These are phyloP conservation scores for Paraphoma chrysanthemicola DNA, from an alignment of 2,329 filamentous ascomycete species.

Conservation along the genomic window DNA sequence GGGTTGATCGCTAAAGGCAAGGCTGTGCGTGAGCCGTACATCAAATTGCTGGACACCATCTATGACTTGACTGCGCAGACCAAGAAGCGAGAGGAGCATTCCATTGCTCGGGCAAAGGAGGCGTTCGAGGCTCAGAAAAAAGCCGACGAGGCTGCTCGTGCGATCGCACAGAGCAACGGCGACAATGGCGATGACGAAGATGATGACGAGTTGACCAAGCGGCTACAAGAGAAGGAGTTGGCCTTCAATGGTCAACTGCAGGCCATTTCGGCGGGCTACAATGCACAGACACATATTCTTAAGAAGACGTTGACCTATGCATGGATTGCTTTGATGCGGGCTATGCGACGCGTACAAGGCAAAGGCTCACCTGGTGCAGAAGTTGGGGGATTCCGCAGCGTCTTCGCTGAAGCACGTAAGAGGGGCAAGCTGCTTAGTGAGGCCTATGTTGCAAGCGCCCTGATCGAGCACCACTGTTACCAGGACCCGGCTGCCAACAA, in stretches of 20 bases:
- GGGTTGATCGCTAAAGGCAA: constrained; percentile 69
- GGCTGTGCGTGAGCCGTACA: constrained; percentile 82
- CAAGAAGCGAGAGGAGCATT: constrained; percentile 70
- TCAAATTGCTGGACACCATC: constrained; percentile 82
- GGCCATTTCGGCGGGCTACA: constrained; percentile 69
- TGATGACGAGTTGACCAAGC: constrained; percentile 49
- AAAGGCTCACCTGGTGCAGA: constrained; percentile 67
- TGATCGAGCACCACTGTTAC: constrained; percentile 95
- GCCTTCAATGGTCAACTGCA: constrained; percentile 63
- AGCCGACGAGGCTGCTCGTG: constrained; percentile 49
- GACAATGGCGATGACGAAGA: constrained; percentile 63
- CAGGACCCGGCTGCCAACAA: constrained; percentile 91
- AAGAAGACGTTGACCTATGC: constrained; percentile 88
- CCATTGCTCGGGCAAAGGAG: constrained; percentile 62
- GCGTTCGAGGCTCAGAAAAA: constrained; percentile 56
- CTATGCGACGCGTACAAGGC: constrained; percentile 93
- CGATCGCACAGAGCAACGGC: constrained; percentile 47
- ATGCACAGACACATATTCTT: constrained; percentile 75
- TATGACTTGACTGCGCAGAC: constrained; percentile 82
- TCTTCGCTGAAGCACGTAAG: constrained; percentile 88
- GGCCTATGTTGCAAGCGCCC: constrained; percentile 90
- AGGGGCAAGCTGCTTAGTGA: constrained; percentile 90
- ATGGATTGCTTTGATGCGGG: constrained; percentile 93
- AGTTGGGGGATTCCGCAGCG: constrained; percentile 78
- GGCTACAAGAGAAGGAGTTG: constrained; percentile 56